Evolutionary conservation across 2,329 filamentous ascomycete genomes (phyloP).

Genomic region (Drechslerella coelobrocha): DNA sequence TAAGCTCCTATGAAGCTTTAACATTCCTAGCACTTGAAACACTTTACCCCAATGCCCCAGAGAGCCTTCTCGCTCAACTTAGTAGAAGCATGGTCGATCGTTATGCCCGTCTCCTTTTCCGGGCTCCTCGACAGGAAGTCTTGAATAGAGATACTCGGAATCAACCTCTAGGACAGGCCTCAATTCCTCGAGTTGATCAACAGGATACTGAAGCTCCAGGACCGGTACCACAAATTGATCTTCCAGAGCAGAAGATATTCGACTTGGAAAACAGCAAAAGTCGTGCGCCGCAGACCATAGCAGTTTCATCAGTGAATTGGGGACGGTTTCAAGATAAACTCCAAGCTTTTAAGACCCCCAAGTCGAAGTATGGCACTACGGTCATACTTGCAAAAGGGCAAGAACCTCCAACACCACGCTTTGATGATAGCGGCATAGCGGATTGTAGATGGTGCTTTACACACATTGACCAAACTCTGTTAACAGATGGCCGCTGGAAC

Average conservation of each 20-base stretch:
- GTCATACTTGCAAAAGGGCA: neutral
- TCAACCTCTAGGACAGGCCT: neutral
- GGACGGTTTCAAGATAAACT: neutral
- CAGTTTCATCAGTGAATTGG: neutral
- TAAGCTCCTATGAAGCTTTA: conserved; percentile 1
- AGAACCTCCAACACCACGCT: neutral
- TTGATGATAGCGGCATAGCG: neutral
- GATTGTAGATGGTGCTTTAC: conserved; percentile 8
- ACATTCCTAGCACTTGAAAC: neutral
- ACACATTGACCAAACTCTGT: neutral
- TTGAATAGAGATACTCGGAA: conserved; percentile 1
- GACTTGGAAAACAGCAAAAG: too few relatives aligned
- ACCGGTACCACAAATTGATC: neutral
- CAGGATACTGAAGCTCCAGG: neutral
- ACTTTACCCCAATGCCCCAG: conserved; percentile 6
- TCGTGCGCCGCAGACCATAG: neutral
- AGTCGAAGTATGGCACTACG: conserved; percentile 3
- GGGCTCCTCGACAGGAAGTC: neutral
- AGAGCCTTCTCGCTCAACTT: conserved; percentile 9
- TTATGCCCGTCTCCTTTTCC: neutral
- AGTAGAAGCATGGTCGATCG: conserved; percentile 7
- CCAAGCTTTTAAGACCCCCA: neutral
- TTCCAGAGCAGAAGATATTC: neutral
- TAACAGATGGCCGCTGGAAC: conserved; percentile 5
- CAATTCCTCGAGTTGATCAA: neutral